These are phyloP conservation scores for Cenococcum geophilum DNA, from an alignment of 495 filamentous ascomycete species.

Conservation along the genomic window DNA sequence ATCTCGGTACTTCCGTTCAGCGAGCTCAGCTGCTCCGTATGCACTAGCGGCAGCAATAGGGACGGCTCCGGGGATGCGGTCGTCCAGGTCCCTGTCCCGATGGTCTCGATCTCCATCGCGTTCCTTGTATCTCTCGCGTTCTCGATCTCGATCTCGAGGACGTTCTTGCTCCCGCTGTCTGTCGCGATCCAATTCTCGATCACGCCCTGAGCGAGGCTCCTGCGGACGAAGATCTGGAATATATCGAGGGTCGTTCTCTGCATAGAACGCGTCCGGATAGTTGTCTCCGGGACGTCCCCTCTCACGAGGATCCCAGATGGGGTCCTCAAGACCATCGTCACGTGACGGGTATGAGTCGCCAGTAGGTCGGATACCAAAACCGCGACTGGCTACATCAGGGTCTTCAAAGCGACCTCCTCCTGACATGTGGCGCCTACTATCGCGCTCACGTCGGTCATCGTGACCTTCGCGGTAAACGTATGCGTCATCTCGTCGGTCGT, in stretches of 20 bases:
- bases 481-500: constrained; percentile 19
- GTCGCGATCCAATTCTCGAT: constrained; percentile 22
- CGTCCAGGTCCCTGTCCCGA: neutral
- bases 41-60: neutral
- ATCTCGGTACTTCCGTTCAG: constrained; percentile 15
- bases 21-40: constrained; percentile 15
- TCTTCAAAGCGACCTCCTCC: constrained; percentile 30
- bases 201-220: constrained; percentile 11
- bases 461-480: constrained; percentile 23
- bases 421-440: constrained; percentile 27
- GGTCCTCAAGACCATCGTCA: constrained; percentile 21
- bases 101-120: constrained; percentile 22
- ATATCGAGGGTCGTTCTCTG: constrained; percentile 28
- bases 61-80: neutral
- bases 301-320: constrained; percentile 19
- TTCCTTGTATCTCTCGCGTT: constrained; percentile 5
- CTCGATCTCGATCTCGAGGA: constrained; percentile 1
- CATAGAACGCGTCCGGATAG: constrained; percentile 29
- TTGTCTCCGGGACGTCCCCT: constrained; percentile 14
- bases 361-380: constrained; percentile 38
- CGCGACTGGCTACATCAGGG: constrained; percentile 31
- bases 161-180: constrained; percentile 28
- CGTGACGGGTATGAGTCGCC: constrained; percentile 25
- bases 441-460: constrained; percentile 28
- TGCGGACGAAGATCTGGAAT: constrained; percentile 5